Evolutionary conservation across 1,284 basidiomycete genomes (phyloP), one percentile per base, ranked within the genome.

Genomic region (Melampsora abietis-canadensis): DNA sequence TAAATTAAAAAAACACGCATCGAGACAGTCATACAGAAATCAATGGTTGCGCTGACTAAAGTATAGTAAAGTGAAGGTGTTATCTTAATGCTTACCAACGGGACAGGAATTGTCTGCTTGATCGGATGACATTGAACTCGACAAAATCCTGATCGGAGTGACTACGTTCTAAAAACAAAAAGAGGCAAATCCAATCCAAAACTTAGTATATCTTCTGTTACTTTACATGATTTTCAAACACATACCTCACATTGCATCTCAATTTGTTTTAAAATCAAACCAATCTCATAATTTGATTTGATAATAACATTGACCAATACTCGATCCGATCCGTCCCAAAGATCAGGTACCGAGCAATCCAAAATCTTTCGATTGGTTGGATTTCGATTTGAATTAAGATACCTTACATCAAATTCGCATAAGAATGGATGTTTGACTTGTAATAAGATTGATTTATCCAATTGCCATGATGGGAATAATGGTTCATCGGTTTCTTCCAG

Each of bases 61-160:
- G 24, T 31, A 47, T 19, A 12, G 48, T 14, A 37, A 68, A 30
- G 4, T 27, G 27, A 48, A 57, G 24, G 17, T 61, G 40, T 59
- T 62, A 62, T 69, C 19, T 69, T 24, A 57, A 57, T 4, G 27
- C 51, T 57, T 10, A 57, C 51, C 51, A 24, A 57, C n/a, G 2
- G 27, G 10, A 21, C 5, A 57, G 8, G 51, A 1, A 21, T 57
- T 7, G 21, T 57, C 51, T 57, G 10, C 40, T 44, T 21, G 14
- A 27, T 30, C 15, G 4, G 51, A 24, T 57, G 51, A 57, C 5
- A 57, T 21, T 30, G 51, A 57, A 24, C 21, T 57, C 2, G 51
- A 57, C 10, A 57, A 24, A 27, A 57, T 15, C 19, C n/a, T 57
- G 4, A 57, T 57, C 12, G 51, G 51, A 57, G 51, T 57, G 17